Percentiles rank a stretch among this genome's conserved stretches.
These are phyloP conservation scores for Cicer judaicum DNA, from an alignment of 306 rosid genomes.

Conservation along the genomic window DNA sequence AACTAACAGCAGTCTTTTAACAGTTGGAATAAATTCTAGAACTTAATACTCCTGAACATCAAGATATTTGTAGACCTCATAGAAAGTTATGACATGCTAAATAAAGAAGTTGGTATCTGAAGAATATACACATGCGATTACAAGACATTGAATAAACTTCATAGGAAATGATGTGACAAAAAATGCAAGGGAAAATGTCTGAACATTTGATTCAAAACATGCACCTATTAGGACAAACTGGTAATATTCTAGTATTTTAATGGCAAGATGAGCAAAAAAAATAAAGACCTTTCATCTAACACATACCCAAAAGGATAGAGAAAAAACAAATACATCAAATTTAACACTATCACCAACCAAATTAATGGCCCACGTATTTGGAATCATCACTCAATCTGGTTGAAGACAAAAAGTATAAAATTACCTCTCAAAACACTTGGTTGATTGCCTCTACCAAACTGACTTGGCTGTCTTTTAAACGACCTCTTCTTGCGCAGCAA, in stretches of 20 bases:
- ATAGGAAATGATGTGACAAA: neutral
- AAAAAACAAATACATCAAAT: conserved; percentile 12
- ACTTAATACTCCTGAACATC: neutral
- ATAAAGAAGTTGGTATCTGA: conserved; percentile 2
- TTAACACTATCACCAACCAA: conserved; percentile 10
- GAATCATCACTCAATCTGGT: conserved; percentile 1
- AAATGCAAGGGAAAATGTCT: neutral
- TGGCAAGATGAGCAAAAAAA: conserved; percentile 4
- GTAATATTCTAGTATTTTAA: neutral
- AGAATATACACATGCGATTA: neutral
- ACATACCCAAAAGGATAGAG: neutral
- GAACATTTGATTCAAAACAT: neutral
- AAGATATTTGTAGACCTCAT: neutral
- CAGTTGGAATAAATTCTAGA: neutral
- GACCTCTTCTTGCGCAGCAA: conserved; percentile 74
- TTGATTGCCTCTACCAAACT: conserved; percentile 64
- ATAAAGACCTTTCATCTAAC: neutral
- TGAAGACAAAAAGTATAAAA: conserved; percentile 4
- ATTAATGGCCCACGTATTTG: neutral
- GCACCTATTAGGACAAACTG: neutral
- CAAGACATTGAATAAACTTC: neutral
- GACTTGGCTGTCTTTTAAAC: conserved; percentile 73
- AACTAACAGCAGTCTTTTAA: neutral
- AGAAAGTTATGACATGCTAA: conserved; percentile 2
- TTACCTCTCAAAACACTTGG: conserved; percentile 69